Conservation (phyloP, 495 filamentous ascomycete genomes). For the Penicillium flavigenum region DNA sequence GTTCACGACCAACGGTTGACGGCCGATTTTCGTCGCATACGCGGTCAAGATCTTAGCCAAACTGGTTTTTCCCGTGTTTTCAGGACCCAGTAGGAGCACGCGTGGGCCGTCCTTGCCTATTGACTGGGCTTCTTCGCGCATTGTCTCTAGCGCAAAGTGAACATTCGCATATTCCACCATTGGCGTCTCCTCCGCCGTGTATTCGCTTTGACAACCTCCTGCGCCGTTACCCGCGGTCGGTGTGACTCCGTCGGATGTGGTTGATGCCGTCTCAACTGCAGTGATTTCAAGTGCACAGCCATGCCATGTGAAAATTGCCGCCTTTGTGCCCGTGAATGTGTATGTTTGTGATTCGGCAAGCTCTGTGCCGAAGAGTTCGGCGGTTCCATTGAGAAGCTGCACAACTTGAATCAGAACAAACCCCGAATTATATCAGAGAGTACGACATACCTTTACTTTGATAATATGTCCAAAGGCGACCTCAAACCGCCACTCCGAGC, state of each 20-base stretch:
- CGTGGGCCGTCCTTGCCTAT: slow-evolving; percentile 65
- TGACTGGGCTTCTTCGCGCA: slow-evolving; percentile 53
- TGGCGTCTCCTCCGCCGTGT: slow-evolving; percentile 80
- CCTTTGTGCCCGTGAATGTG: slow-evolving; percentile 78
- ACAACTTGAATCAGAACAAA: slow-evolving; percentile 23
- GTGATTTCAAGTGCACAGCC: slow-evolving; percentile 80
- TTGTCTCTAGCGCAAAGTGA: slow-evolving; percentile 77
- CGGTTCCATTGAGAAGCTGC: slow-evolving; percentile 73
- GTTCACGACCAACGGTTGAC: slow-evolving; percentile 81
- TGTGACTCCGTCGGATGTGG: slow-evolving; percentile 24
- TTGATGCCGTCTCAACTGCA: slow-evolving; percentile 43
- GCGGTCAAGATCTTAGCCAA: slow-evolving; percentile 76
- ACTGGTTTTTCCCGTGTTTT: slow-evolving; percentile 81
- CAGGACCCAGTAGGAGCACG: slow-evolving; percentile 80
- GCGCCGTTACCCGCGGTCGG: slow-evolving; percentile 35
- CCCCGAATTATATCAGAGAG: neutral
- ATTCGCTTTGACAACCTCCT: slow-evolving; percentile 64
- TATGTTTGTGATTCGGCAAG: slow-evolving; percentile 79
- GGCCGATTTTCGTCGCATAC: slow-evolving; percentile 74
- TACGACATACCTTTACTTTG: slow-evolving; percentile 55
- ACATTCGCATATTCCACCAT: slow-evolving; percentile 81
- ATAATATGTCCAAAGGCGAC: slow-evolving; percentile 66
- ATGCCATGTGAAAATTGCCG: slow-evolving; percentile 86
- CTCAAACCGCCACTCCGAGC: slow-evolving; percentile 89
- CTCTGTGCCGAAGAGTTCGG: slow-evolving; percentile 95